Base-by-base conservation (phyloP, 768 basidiomycete genomes). In the Psilocybe sp. region DNA sequence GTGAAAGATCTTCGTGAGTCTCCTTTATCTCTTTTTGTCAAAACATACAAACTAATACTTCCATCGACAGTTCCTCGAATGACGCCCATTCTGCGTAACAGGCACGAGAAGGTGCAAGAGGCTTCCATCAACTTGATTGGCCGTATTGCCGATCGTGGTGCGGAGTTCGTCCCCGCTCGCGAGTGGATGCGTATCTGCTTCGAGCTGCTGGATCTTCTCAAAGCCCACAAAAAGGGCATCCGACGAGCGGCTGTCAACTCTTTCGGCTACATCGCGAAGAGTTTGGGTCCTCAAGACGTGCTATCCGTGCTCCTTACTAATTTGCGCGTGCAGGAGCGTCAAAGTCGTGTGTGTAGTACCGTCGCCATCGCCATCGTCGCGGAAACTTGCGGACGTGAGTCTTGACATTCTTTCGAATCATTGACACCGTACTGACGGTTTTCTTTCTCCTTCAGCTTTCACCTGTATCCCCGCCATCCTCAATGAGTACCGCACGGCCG, bases 121-220 rank as follows among this genome's bases (percentile, higher is more conserved):
- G 92, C 97, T 0, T 98, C 95, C 2, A 99, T 99, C 74, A 99
- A 99, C 73, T 80, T 99, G 74, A 98, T 99, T 58, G 97, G 97
- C 58, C 96, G 96, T 70, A 98, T 99, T 58, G 96, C 97, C 50
- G 97, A 99, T 83, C 93, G 97, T 69, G 97, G 97, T 48, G 96
- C 97, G 16, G 97, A 98, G 69, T 98, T 92, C 53, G 96, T 99
- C 0, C 95, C 97, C 13, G 96, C 97, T 9, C 84, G 97, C 61
- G 97, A 99, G 70, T 98, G 96, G 97, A 99, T 99, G 97, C 88
- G 97, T 64, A 98, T 99, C 64, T 98, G 97, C 66, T 98, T 99
- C 69, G 97, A 99, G 64, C 73, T 99, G 32, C 81, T 99, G 44
- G 97, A 98, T 63, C 78, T 99, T 19, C 80, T 98, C 61, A 98